Conservation (phyloP, 345 rosid genomes). For the Citrus maxima region DNA sequence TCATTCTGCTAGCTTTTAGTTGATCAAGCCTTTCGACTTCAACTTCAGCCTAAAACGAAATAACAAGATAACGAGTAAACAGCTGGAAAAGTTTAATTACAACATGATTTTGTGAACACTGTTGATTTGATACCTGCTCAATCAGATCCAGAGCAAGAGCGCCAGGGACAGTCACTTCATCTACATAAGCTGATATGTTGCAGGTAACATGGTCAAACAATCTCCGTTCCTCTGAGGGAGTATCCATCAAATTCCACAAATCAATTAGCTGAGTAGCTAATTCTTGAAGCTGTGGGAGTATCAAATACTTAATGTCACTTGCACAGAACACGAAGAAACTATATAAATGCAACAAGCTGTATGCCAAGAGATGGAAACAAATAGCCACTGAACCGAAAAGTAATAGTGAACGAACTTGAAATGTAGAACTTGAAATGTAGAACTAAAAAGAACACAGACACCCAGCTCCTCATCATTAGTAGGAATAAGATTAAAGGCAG, state of each 20-base stretch:
- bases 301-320: slow-evolving; percentile 10
- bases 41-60: slow-evolving; percentile 65
- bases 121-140: slow-evolving; percentile 58
- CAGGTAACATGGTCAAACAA: slow-evolving; percentile 86
- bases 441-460: not conserved
- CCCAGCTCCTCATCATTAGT: not conserved
- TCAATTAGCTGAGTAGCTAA: slow-evolving; percentile 79
- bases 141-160: slow-evolving; percentile 89
- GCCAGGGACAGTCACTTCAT: slow-evolving; percentile 75
- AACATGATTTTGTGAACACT: not conserved
- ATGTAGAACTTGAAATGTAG: not conserved
- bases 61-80: slow-evolving; percentile 18
- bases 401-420: not conserved
- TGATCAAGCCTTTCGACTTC: slow-evolving; percentile 97
- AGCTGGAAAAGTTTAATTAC: slow-evolving; percentile 3
- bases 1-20: slow-evolving; percentile 92
- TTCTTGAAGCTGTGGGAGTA: slow-evolving; percentile 79
- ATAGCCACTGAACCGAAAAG: not conserved
- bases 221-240: slow-evolving; percentile 79
- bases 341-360: not conserved
- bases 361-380: not conserved
- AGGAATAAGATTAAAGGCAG: not conserved
- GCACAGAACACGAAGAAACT: not conserved
- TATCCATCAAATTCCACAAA: slow-evolving; percentile 98
- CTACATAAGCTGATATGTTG: slow-evolving; percentile 79